A percentile compares a stretch with the other conserved stretches of the same genome.
phyloP scores from a whole-genome alignment of 1,284 basidiomycete genomes.

The Puccinia sorghi region DNA sequence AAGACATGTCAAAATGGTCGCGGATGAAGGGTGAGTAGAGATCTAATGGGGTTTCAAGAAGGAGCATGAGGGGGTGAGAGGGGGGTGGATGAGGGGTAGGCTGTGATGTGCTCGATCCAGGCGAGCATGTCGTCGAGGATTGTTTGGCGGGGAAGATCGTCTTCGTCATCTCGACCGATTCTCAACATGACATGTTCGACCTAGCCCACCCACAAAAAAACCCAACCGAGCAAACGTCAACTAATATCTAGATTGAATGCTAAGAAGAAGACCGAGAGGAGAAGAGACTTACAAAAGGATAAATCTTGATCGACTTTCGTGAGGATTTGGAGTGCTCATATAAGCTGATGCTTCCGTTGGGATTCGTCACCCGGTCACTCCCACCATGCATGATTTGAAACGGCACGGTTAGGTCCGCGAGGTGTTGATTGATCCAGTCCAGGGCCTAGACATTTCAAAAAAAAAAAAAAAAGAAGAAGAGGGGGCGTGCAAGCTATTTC shows the following conservation, averaged over 20 bases:
- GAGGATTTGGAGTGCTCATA: conserved; percentile 18
- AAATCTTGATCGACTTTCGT: conserved; percentile 41
- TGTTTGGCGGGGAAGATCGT: conserved; percentile 53
- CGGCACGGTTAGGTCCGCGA: conserved; percentile 53
- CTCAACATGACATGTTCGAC: conserved; percentile 51
- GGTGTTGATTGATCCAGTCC: conserved; percentile 10
- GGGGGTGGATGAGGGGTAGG: background rate
- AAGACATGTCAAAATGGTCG: too few species aligned
- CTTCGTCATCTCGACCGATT: conserved; percentile 53
- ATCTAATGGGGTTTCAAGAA: too few species aligned
- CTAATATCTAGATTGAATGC: background rate
- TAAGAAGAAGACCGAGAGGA: background rate
- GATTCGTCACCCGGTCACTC: conserved; percentile 43
- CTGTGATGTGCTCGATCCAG: conserved; percentile 52
- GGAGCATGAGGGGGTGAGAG: background rate
- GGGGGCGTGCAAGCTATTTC: too few species aligned
- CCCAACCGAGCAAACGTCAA: background rate
- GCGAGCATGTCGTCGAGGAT: conserved; percentile 54
- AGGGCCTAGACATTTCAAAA: conserved; percentile 13
- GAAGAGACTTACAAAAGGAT: conserved; percentile 21
- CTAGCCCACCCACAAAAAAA: background rate
- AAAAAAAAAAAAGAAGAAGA: conserved; percentile 11
- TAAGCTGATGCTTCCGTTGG: conserved; percentile 18
- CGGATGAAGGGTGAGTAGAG: too few species aligned
- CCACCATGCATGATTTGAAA: conserved; percentile 56